A percentile compares a stretch with the other conserved stretches of the same genome.
Evolutionary conservation across 306 rosid species (phyloP).

Genomic region (Arachis stenosperma): DNA sequence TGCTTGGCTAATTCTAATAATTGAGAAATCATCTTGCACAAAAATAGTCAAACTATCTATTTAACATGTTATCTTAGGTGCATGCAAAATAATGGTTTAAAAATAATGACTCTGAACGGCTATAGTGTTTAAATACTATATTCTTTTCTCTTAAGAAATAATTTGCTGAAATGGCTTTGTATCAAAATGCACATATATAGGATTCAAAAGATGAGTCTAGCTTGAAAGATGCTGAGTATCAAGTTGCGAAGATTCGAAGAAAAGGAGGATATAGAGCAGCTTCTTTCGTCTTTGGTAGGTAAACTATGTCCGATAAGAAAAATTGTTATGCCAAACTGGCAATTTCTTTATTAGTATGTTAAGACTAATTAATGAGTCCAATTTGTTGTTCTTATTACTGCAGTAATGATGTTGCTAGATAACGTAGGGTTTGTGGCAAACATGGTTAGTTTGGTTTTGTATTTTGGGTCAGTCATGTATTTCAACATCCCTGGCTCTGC

Average conservation of each 20-base stretch:
- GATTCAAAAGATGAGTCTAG: conserved; percentile 39
- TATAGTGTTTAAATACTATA: not conserved
- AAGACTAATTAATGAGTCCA: not conserved
- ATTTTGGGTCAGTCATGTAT: conserved; percentile 45
- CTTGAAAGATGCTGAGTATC: conserved; percentile 32
- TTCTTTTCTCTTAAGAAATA: no score
- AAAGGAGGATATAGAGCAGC: conserved; percentile 55
- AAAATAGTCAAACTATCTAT: not conserved
- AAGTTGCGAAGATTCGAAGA: conserved; percentile 18
- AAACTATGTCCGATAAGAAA: conserved; percentile 7
- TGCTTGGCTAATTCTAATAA: conserved; percentile 8
- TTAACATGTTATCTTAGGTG: not conserved
- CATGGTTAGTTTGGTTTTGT: conserved; percentile 63
- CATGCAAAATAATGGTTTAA: conserved; percentile 7
- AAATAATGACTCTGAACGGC: not conserved
- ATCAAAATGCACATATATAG: not conserved
- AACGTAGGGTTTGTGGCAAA: conserved; percentile 66
- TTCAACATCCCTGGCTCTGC: conserved; percentile 51
- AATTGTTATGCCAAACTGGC: not conserved
- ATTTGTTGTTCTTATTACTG: not conserved
- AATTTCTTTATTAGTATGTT: no score
- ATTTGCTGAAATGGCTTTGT: not conserved
- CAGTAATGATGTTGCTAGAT: conserved; percentile 55
- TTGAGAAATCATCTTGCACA: not conserved
- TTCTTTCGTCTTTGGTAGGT: conserved; percentile 45